These are phyloP conservation scores for Vanderwaltozyma polyspora DNA, from an alignment of 805 yeast species.

Conservation along the genomic window DNA sequence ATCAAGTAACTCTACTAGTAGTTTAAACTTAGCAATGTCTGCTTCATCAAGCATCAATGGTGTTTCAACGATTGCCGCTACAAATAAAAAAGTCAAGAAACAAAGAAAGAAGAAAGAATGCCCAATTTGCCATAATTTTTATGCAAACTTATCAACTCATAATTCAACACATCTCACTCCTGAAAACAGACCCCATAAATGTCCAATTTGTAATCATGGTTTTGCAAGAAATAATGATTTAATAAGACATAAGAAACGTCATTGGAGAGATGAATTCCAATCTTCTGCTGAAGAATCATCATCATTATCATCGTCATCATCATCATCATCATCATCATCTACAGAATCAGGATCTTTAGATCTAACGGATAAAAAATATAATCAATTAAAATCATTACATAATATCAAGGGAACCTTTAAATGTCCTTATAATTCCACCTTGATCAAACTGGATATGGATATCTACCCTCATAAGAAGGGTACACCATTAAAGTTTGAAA, in stretches of 20 bases:
- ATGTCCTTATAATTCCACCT: slow-evolving; percentile 52
- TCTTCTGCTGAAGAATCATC: background rate
- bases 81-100: slow-evolving; percentile 20
- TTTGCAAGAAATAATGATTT: slow-evolving; percentile 83
- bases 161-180: slow-evolving; percentile 67
- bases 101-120: slow-evolving; percentile 62
- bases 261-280: slow-evolving; percentile 47
- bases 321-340: slow-evolving; percentile 1
- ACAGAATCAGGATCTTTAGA: too few relatives aligned
- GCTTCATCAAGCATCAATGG: slow-evolving; percentile 1
- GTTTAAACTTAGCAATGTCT: background rate
- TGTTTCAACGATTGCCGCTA: background rate
- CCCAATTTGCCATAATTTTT: slow-evolving; percentile 54
- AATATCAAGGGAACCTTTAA: slow-evolving; percentile 39
- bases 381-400: slow-evolving; percentile 21
- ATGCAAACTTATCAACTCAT: slow-evolving; percentile 76
- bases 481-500: slow-evolving; percentile 15
- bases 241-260: slow-evolving; percentile 75
- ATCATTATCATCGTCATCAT: background rate
- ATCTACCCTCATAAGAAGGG: slow-evolving; percentile 19
- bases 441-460: slow-evolving; percentile 23
- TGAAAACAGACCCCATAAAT: slow-evolving; percentile 63
- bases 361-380: slow-evolving; percentile 6
- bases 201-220: slow-evolving; percentile 71
- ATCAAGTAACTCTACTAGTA: background rate